Percentiles rank a stretch among this genome's conserved stretches.
phyloP scores from a whole-genome alignment of 2,329 filamentous ascomycete species.

The Hymenoscyphus salicellus region DNA sequence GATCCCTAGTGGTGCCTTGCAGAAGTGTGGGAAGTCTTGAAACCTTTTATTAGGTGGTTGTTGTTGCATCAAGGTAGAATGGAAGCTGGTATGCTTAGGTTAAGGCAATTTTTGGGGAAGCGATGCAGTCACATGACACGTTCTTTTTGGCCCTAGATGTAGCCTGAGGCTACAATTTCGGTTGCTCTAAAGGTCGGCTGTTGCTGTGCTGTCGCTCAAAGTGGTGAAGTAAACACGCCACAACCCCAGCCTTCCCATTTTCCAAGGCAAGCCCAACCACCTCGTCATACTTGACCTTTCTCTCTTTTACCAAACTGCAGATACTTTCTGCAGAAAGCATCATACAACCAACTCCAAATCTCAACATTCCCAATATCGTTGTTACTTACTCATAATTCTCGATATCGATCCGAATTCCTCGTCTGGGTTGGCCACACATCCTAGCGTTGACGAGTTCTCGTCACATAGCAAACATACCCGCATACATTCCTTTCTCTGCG shows the following conservation, averaged over 20 bases:
- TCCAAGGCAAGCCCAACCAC: background rate
- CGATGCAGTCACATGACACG: no score
- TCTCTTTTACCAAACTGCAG: background rate
- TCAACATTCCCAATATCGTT: background rate
- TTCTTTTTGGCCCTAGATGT: no score
- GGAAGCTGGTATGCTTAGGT: no score
- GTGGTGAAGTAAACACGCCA: background rate
- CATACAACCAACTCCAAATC: background rate
- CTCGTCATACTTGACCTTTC: background rate
- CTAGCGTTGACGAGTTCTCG: background rate
- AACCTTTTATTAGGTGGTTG: no score
- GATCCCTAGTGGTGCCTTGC: no score
- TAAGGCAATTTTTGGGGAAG: no score
- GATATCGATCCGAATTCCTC: background rate
- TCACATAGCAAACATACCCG: background rate
- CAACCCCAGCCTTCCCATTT: background rate
- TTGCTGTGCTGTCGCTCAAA: background rate
- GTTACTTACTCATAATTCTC: background rate
- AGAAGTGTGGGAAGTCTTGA: no score
- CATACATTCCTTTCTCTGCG: background rate
- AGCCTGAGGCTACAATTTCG: no score
- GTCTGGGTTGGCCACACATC: background rate
- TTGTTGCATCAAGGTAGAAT: no score
- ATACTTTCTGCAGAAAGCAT: background rate
- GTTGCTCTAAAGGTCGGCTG: background rate